Base-by-base conservation (phyloP, 208 protist species). In the Trypanosoma lewisi region DNA sequence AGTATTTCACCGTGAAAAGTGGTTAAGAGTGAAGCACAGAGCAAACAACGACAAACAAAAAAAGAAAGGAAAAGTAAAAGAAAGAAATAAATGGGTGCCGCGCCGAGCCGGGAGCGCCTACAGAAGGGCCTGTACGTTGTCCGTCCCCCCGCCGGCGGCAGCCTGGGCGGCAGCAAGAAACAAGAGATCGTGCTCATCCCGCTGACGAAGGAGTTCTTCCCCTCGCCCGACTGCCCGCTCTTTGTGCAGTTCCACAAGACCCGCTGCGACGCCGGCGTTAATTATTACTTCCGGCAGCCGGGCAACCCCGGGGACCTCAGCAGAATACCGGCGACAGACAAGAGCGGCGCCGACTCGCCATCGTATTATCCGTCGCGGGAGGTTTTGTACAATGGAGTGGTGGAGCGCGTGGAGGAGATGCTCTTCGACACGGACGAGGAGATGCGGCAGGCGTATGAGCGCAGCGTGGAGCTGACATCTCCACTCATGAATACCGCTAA, bases 391-490 rank as follows among this genome's bases (percentile, higher is more conserved):
- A 70, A 62, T 33, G 83, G 83, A 19, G 77, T 94, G 6, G 77
- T 94, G 31, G 87, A 94, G 27, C 82, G 76, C 47, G 61, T 89
- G 28, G 83, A 94, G 68, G 83, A 91, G 67, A 68, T 53, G 28
- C 80, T 94, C 33, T 94, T 91, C 54, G 84, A 94, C 68, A 94
- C 87, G 0, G 84, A 94, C 44, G 82, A 75, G 41, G 82, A 94
- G 68, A 94, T 94, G 87, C 73, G 80, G 6, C 71, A 79, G 42
- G 83, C 83, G 34, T 80, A 80, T n/a, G 49, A 75, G 49, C 64
- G 63, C 53, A 49, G 66, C 7, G 62, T 66, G 7, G 60, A 63
- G n/a, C 14, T 27, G 14, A 50, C 36, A 17, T 65, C 71, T 7
- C 47, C 78, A 61, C 68, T 64, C 47, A 73, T 75, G 34, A 70